These are phyloP conservation scores for Silene coronaria DNA, from an alignment of 179 eudicot genomes.

Conservation along the genomic window DNA sequence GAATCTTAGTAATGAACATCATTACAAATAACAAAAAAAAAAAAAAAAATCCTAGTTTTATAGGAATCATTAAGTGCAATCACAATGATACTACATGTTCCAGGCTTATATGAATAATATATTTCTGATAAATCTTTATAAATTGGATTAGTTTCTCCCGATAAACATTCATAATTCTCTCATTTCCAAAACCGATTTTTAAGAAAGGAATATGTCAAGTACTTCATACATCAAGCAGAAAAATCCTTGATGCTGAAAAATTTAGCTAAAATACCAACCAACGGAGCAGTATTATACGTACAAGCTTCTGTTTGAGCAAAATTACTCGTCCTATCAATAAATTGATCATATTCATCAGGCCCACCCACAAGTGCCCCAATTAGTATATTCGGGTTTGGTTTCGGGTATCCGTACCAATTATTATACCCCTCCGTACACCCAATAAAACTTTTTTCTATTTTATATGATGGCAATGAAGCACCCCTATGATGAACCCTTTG, in stretches of 20 bases:
- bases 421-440: conserved; percentile 74
- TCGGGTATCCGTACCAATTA: conserved; percentile 43
- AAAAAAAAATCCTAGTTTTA: too few relatives aligned
- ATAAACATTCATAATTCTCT: too few relatives aligned
- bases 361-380: conserved; percentile 78
- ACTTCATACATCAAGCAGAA: not conserved
- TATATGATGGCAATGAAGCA: conserved; percentile 52
- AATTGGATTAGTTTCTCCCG: too few relatives aligned
- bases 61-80: too few relatives aligned
- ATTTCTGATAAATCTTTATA: too few relatives aligned
- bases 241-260: conserved; percentile 18
- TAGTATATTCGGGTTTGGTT: conserved; percentile 54
- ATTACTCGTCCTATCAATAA: conserved; percentile 50
- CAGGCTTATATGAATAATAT: too few relatives aligned
- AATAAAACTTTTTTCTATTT: conserved; percentile 37
- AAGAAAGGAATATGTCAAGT: too few relatives aligned
- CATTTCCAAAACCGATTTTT: too few relatives aligned
- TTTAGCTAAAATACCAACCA: conserved; percentile 65
- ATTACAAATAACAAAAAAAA: too few relatives aligned
- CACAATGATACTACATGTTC: too few relatives aligned
- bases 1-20: too few relatives aligned
- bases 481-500: conserved; percentile 71
- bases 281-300: conserved; percentile 66
- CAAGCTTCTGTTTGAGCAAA: conserved; percentile 76
- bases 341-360: conserved; percentile 47